These are phyloP conservation scores for Paraleonurus japonicus DNA, from an alignment of 257 asterid species.

Conservation along the genomic window DNA sequence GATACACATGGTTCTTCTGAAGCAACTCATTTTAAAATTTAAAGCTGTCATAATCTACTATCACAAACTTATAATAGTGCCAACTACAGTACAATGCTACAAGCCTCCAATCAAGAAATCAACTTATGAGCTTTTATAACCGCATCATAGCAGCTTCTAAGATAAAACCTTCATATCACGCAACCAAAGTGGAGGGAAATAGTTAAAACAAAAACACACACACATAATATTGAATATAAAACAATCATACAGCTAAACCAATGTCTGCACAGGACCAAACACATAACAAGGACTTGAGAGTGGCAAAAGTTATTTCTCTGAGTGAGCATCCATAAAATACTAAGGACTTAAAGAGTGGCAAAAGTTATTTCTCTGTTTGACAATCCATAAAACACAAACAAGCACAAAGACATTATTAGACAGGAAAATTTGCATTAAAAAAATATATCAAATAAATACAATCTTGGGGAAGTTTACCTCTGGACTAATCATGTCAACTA, in stretches of 20 bases:
- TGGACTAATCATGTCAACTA: slow-evolving; percentile 95
- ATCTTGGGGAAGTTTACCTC: slow-evolving; percentile 54
- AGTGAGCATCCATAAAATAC: not conserved
- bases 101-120: not conserved
- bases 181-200: slow-evolving; percentile 18
- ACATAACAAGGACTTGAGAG: slow-evolving; percentile 18
- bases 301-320: slow-evolving; percentile 22
- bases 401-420: slow-evolving; percentile 10
- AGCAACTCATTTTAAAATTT: slow-evolving; percentile 11
- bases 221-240: not conserved
- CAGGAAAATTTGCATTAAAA: not conserved
- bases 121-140: not conserved
- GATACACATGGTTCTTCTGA: slow-evolving; percentile 13
- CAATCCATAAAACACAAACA: slow-evolving; percentile 1
- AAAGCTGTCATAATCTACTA: slow-evolving; percentile 4
- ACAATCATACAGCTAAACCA: slow-evolving; percentile 2
- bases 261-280: slow-evolving; percentile 15
- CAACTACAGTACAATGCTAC: not conserved
- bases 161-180: not conserved
- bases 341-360: slow-evolving; percentile 19
- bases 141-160: not conserved
- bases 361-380: slow-evolving; percentile 5
- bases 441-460: slow-evolving; percentile 17
- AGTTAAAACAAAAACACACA: not conserved
- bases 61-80: slow-evolving; percentile 16